Percentiles rank a stretch among this genome's conserved stretches.
phyloP scores from a whole-genome alignment of 345 rosid genomes.

The Populus alba region DNA sequence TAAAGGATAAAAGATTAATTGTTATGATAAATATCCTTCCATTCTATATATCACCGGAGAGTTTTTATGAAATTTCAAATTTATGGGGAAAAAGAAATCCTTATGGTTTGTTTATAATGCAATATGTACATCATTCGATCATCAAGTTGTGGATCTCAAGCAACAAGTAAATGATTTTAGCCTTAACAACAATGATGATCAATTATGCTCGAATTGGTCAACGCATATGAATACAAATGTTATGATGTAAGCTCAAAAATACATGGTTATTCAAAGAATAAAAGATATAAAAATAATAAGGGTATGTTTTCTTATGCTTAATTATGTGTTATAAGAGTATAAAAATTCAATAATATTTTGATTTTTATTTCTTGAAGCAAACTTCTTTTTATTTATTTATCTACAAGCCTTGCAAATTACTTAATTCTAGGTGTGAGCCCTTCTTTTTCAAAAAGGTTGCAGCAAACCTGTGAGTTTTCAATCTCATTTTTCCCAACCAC shows the following conservation, averaged over 20 bases:
- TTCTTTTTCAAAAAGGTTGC: neutral
- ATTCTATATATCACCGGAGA: no score
- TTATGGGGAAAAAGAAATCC: neutral
- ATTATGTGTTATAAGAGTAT: no score
- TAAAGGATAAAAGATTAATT: neutral
- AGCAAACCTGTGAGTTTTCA: neutral
- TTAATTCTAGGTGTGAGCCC: neutral
- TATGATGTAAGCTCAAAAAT: neutral
- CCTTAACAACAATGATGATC: neutral
- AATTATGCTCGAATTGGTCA: neutral
- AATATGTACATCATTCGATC: neutral
- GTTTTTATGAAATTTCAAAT: neutral
- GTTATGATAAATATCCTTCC: no score
- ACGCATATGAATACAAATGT: no score
- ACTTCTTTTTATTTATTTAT: neutral
- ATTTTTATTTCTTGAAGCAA: no score
- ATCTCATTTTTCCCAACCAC: constrained; percentile 32
- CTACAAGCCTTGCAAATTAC: neutral
- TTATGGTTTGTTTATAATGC: no score
- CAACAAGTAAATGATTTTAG: neutral
- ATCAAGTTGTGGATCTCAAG: neutral
- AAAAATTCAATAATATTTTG: no score
- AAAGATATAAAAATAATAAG: no score
- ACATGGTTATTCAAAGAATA: neutral
- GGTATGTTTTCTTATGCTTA: no score